Evolutionary conservation across 257 asterid genomes (phyloP).

Genomic region (Thymus mandschuricus): DNA sequence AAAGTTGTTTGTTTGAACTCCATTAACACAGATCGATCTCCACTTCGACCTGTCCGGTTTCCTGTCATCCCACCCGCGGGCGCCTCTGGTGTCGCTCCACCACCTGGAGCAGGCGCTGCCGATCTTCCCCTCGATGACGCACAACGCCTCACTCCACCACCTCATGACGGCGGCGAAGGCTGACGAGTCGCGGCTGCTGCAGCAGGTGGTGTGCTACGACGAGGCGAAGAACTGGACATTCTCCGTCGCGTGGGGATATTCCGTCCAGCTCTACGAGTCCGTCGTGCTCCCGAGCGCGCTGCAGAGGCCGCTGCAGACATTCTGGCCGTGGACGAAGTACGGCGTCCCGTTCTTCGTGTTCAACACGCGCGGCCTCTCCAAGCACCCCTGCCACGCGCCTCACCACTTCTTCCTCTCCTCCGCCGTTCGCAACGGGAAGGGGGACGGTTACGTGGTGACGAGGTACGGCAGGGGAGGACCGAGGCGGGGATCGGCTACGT

Average conservation of each 20-base stretch:
- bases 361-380: conserved; percentile 39
- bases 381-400: background rate
- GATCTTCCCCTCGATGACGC: conserved; percentile 34
- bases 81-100: conserved; percentile 44
- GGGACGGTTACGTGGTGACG: conserved; percentile 15
- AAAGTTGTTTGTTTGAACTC: no score
- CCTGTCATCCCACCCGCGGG: conserved; percentile 37
- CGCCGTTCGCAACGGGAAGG: background rate
- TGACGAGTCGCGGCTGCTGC: conserved; percentile 40
- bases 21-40: conserved; percentile 31
- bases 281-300: conserved; percentile 37
- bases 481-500: conserved; percentile 27
- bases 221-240: conserved; percentile 39
- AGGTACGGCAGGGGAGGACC: conserved; percentile 25
- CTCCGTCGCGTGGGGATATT: conserved; percentile 46
- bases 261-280: conserved; percentile 37
- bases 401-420: conserved; percentile 36
- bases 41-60: conserved; percentile 41
- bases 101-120: conserved; percentile 39
- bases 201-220: conserved; percentile 43
- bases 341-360: conserved; percentile 35
- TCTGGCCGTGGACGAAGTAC: conserved; percentile 36
- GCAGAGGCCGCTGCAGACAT: conserved; percentile 41
- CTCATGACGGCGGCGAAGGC: conserved; percentile 37
- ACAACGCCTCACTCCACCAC: conserved; percentile 21